These are phyloP conservation scores for Tuber magnatum DNA, from an alignment of 495 filamentous ascomycete species.

Conservation along the genomic window DNA sequence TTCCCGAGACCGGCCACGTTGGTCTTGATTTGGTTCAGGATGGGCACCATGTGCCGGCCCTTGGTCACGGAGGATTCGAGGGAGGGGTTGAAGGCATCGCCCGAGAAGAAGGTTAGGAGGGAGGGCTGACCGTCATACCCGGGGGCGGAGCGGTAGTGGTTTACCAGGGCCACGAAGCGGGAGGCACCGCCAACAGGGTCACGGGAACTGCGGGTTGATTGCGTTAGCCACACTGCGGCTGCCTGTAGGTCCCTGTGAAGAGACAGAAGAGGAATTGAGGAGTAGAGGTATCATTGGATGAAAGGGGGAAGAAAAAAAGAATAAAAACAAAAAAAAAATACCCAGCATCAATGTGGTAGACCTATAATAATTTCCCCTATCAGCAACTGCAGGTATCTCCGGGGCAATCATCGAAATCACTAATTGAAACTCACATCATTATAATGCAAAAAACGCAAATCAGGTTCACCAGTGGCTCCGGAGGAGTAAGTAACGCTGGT, in stretches of 20 bases:
- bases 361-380: conserved; percentile 8
- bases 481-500: conserved; percentile 49
- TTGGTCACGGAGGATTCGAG: conserved; percentile 81
- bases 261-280: neutral
- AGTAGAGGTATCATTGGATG: neutral
- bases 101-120: conserved; percentile 76
- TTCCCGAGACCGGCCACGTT: conserved; percentile 79
- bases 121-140: conserved; percentile 55
- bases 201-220: conserved; percentile 51
- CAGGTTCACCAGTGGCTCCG: conserved; percentile 51
- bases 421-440: conserved; percentile 59
- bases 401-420: neutral
- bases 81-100: conserved; percentile 86
- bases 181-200: conserved; percentile 74
- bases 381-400: neutral
- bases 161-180: conserved; percentile 69
- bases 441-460: conserved; percentile 75
- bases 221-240: neutral
- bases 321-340: too few species aligned
- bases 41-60: conserved; percentile 79
- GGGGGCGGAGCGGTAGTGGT: conserved; percentile 59
- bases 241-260: neutral
- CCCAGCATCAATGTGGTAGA: conserved; percentile 67
- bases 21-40: conserved; percentile 71
- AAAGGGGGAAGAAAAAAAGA: neutral